phyloP scores from a whole-genome alignment of 2,329 filamentous ascomycete genomes.

The Talaromyces albobiverticillius region DNA sequence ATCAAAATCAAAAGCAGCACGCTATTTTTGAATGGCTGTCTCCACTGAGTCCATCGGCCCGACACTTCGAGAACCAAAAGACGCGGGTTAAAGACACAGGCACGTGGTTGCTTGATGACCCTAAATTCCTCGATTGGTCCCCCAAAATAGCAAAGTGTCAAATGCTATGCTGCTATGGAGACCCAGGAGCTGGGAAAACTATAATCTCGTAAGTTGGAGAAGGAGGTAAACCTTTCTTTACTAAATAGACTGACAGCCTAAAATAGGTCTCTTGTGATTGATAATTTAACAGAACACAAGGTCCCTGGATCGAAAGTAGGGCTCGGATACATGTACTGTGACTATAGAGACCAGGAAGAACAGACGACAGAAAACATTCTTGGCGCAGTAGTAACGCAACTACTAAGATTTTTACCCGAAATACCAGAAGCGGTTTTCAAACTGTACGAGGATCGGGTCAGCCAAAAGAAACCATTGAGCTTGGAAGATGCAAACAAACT shows the following conservation, averaged over 20 bases:
- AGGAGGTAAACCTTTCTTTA: not conserved
- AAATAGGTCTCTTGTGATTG: slow-evolving; percentile 15
- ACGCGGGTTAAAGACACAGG: slow-evolving; percentile 7
- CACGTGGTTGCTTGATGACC: slow-evolving; percentile 6
- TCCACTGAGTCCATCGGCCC: slow-evolving; percentile 6
- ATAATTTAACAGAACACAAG: slow-evolving; percentile 11
- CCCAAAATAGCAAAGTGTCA: slow-evolving; percentile 6
- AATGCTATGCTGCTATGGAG: slow-evolving; percentile 13
- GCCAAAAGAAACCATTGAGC: not conserved
- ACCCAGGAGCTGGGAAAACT: slow-evolving; percentile 16
- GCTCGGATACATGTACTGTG: slow-evolving; percentile 16
- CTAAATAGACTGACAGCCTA: slow-evolving; percentile 1
- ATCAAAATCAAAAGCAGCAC: slow-evolving; percentile 38
- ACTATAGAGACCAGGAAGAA: slow-evolving; percentile 16
- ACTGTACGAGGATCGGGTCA: not conserved
- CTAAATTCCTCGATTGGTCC: slow-evolving; percentile 7
- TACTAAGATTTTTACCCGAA: slow-evolving; percentile 11
- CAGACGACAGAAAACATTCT: slow-evolving; percentile 17
- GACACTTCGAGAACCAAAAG: slow-evolving; percentile 2
- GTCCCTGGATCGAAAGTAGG: slow-evolving; percentile 12
- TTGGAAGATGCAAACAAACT: not conserved
- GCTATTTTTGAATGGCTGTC: slow-evolving; percentile 7
- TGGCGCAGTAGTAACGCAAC: slow-evolving; percentile 13
- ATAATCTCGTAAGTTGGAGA: slow-evolving; percentile 15
- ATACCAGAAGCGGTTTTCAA: slow-evolving; percentile 2